A percentile compares a stretch with the other conserved stretches of the same genome.
phyloP scores from a whole-genome alignment of 1,284 basidiomycete species.

The Amylostereum areolatum region DNA sequence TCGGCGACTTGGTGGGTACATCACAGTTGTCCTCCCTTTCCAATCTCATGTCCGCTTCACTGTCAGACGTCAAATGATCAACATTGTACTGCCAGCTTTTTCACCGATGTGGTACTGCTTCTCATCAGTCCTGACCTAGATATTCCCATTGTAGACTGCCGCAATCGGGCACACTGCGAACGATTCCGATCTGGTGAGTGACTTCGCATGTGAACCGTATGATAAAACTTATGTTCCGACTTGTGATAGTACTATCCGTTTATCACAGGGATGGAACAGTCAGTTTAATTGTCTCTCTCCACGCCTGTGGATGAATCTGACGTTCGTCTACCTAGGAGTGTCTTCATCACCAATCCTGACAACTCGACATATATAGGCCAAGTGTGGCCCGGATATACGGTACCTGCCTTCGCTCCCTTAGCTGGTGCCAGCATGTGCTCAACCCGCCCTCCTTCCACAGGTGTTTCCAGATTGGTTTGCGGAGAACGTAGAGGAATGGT shows the following conservation, averaged over 20 bases:
- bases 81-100: slow-evolving; percentile 27
- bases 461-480: slow-evolving; percentile 69
- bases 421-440: neutral
- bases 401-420: slow-evolving; percentile 13
- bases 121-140: slow-evolving; percentile 28
- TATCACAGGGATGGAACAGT: slow-evolving; percentile 35
- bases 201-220: neutral
- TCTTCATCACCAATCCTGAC: slow-evolving; percentile 64
- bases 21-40: slow-evolving; percentile 1
- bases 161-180: slow-evolving; percentile 32
- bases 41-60: neutral
- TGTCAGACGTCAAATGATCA: slow-evolving; percentile 25
- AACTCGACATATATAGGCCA: slow-evolving; percentile 62
- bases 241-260: slow-evolving; percentile 38
- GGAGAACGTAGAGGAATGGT: slow-evolving; percentile 48
- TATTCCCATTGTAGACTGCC: slow-evolving; percentile 38
- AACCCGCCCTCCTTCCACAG: slow-evolving; percentile 9
- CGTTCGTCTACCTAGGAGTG: slow-evolving; percentile 31
- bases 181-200: slow-evolving; percentile 32
- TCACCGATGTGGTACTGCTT: slow-evolving; percentile 20
- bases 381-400: slow-evolving; percentile 55
- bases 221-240: neutral
- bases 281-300: slow-evolving; percentile 7
- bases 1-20: slow-evolving; percentile 48
- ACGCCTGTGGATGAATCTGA: neutral